A percentile compares a stretch with the other conserved stretches of the same genome.
Evolutionary conservation across 2,329 filamentous ascomycete genomes (phyloP).

Genomic region (Colletotrichum sp.): DNA sequence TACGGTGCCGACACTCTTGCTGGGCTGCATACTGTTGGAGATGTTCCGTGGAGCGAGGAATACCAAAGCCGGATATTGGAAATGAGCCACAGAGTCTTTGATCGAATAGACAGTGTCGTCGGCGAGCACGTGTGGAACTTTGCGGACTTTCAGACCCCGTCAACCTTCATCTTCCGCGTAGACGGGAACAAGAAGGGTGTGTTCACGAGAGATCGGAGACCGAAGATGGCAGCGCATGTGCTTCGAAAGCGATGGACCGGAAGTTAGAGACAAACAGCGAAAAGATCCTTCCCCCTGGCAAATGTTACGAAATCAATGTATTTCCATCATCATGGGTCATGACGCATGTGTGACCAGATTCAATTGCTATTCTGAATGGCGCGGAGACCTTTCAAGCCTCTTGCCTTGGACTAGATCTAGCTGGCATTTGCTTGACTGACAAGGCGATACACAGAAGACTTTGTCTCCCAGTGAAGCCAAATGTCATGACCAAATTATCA

Average conservation of each 20-base stretch:
- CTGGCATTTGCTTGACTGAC: neutral
- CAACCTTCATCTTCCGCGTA: slow-evolving; percentile 19
- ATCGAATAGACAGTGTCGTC: slow-evolving; percentile 26
- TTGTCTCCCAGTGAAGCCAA: neutral
- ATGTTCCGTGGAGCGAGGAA: slow-evolving; percentile 32
- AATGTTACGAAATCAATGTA: fast-evolving
- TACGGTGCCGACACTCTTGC: slow-evolving; percentile 33
- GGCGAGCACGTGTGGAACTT: slow-evolving; percentile 33
- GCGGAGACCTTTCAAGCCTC: neutral
- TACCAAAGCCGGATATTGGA: slow-evolving; percentile 29
- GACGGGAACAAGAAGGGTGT: slow-evolving; percentile 31
- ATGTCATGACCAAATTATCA: fast-evolving
- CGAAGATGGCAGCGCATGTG: slow-evolving; percentile 21
- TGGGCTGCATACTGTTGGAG: slow-evolving; percentile 28
- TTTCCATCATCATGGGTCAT: neutral
- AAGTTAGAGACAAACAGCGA: neutral
- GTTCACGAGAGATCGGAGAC: slow-evolving; percentile 27
- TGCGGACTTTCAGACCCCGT: slow-evolving; percentile 27
- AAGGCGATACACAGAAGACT: fast-evolving
- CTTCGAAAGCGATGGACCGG: slow-evolving; percentile 22
- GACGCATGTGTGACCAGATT: fast-evolving
- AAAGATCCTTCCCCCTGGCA: neutral
- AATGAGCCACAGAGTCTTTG: slow-evolving; percentile 33
- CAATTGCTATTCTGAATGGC: neutral
- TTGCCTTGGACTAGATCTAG: fast-evolving